A percentile compares a stretch with the other conserved stretches of the same genome.
These are phyloP conservation scores for Aspergillus homomorphus DNA, from an alignment of 495 filamentous ascomycete species.

Conservation along the genomic window DNA sequence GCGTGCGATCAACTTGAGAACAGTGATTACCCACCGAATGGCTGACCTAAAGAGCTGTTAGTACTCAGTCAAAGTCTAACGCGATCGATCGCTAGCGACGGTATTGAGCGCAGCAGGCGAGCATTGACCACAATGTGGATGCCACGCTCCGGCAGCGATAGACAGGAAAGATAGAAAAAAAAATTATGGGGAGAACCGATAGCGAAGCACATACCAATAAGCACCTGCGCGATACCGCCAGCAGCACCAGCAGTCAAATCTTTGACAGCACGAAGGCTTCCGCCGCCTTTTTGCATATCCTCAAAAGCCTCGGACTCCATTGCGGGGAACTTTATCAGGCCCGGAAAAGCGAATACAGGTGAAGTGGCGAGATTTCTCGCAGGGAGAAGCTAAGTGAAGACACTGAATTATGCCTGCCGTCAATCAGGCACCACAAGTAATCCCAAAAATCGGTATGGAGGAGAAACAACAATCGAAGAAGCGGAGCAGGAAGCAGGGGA, in stretches of 20 bases:
- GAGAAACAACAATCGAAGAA: constrained; percentile 4
- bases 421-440: not conserved
- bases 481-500: constrained; percentile 6
- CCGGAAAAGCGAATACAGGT: constrained; percentile 1
- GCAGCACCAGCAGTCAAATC: constrained; percentile 88
- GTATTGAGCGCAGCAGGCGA: no score
- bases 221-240: constrained; percentile 89
- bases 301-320: constrained; percentile 44
- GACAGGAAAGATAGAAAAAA: not conserved
- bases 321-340: not conserved
- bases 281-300: constrained; percentile 36
- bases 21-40: constrained; percentile 61
- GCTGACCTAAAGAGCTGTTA: constrained; percentile 65
- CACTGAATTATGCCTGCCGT: not conserved
- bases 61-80: not conserved
- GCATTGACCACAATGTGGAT: no score
- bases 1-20: not conserved
- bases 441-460: not conserved
- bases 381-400: not conserved
- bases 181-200: not conserved
- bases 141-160: not conserved
- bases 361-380: not conserved
- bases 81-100: not conserved
- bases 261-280: constrained; percentile 66
- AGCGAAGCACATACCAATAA: constrained; percentile 68